Conservation (phyloP, 1,139 yeast species). For the Sugiyamaella sp. region DNA sequence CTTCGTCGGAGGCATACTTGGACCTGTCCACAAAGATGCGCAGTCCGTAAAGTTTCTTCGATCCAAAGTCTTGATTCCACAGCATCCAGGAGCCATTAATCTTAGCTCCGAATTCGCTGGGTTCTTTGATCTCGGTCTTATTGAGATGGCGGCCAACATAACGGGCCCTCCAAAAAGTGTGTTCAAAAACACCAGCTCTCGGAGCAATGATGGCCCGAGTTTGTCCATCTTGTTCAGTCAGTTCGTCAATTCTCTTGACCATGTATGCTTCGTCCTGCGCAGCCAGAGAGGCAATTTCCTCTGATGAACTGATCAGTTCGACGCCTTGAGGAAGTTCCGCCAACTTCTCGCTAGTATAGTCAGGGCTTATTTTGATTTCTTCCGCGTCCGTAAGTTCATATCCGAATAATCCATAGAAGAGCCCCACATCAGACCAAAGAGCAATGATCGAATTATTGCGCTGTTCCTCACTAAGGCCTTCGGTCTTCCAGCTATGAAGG, state of each 20-base stretch:
- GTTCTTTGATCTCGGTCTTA: conserved; percentile 23
- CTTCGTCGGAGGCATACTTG: conserved; percentile 17
- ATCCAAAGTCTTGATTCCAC: conserved; percentile 54
- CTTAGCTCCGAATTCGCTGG: conserved; percentile 43
- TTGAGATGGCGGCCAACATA: conserved; percentile 38
- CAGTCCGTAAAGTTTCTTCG: conserved; percentile 42
- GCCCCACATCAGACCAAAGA: conserved; percentile 74
- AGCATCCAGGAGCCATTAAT: conserved; percentile 43
- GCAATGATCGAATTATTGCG: conserved; percentile 49
- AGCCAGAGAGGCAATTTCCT: conserved; percentile 43
- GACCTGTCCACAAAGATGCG: conserved; percentile 31
- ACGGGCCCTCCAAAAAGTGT: conserved; percentile 50
- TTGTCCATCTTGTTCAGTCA: conserved; percentile 40
- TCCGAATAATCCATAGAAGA: conserved; percentile 62
- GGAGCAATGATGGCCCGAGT: conserved; percentile 45
- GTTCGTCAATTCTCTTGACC: conserved; percentile 34
- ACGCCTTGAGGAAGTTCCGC: conserved; percentile 34
- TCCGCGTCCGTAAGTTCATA: conserved; percentile 46
- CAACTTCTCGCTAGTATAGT: conserved; percentile 17
- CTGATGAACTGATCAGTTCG: conserved; percentile 37
- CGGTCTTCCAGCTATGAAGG: conserved; percentile 47
- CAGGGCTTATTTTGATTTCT: conserved; percentile 34
- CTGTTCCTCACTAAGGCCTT: conserved; percentile 38
- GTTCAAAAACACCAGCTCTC: conserved; percentile 44
- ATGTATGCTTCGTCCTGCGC: conserved; percentile 39